A percentile compares a stretch with the other conserved stretches of the same genome.
Evolutionary conservation across 495 filamentous ascomycete species (phyloP).

Genomic region (Mytilinidion resinicola): DNA sequence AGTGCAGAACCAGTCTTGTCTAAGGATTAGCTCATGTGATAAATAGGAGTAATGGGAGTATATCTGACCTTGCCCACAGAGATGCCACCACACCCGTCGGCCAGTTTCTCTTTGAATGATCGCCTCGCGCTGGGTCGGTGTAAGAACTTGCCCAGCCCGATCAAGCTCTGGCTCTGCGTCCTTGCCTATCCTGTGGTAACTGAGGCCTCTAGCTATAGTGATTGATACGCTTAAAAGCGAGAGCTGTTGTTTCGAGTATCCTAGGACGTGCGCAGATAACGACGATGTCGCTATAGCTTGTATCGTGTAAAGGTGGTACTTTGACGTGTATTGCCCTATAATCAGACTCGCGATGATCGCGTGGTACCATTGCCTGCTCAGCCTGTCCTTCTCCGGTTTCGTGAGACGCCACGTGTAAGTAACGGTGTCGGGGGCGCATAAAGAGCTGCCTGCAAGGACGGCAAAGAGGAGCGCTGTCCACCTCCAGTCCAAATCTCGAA

Average conservation of each 20-base stretch:
- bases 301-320: conserved; percentile 38
- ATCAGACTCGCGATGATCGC: conserved; percentile 37
- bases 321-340: conserved; percentile 36
- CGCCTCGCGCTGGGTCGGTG: conserved; percentile 18
- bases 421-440: conserved; percentile 31
- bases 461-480: conserved; percentile 42
- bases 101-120: conserved; percentile 38
- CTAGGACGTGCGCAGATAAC: conserved; percentile 44
- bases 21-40: too few relatives aligned
- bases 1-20: conserved; percentile 42
- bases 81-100: conserved; percentile 42
- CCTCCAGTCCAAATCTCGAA: conserved; percentile 30
- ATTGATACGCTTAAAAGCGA: conserved; percentile 10
- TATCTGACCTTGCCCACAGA: conserved; percentile 34
- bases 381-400: conserved; percentile 29
- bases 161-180: conserved; percentile 39
- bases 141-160: conserved; percentile 37
- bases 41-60: too few relatives aligned
- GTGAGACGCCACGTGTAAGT: conserved; percentile 37
- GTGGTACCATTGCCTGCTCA: conserved; percentile 38
- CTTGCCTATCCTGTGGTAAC: conserved; percentile 29
- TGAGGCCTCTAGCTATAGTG: conserved; percentile 17
- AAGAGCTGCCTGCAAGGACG: conserved; percentile 37
- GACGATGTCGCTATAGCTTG: conserved; percentile 44
- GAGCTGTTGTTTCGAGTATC: conserved; percentile 30